Percentiles rank a stretch among this genome's conserved stretches.
These are phyloP conservation scores for Pulveroboletus sp. DNA, from an alignment of 768 basidiomycete genomes.

Conservation along the genomic window DNA sequence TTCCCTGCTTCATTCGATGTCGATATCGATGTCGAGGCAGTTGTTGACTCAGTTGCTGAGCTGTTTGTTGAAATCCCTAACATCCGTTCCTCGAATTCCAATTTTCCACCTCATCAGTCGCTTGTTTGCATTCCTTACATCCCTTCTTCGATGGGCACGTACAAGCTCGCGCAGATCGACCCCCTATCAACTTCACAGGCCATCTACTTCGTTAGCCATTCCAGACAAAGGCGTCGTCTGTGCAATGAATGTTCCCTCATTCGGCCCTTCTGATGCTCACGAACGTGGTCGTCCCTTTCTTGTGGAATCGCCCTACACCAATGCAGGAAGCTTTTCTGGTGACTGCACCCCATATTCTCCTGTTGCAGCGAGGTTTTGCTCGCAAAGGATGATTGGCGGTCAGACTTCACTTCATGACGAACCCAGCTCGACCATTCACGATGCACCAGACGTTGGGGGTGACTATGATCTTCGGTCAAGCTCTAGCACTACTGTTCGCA, in stretches of 20 bases:
- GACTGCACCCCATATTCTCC: constrained; percentile 17
- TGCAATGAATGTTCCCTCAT: constrained; percentile 15
- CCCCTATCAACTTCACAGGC: not conserved
- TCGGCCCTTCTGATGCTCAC: not conserved
- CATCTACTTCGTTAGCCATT: not conserved
- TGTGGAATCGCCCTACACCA: constrained; percentile 7
- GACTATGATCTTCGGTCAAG: constrained; percentile 1
- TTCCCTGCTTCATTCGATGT: too few relatives aligned
- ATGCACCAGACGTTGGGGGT: not conserved
- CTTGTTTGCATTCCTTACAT: constrained; percentile 1
- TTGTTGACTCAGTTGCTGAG: constrained; percentile 1
- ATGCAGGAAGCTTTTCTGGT: constrained; percentile 12
- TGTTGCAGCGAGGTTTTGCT: constrained; percentile 5
- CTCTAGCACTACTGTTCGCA: not conserved
- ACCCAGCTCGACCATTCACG: constrained; percentile 2
- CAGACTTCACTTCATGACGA: constrained; percentile 16
- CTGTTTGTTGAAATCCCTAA: constrained; percentile 1
- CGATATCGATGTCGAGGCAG: not conserved
- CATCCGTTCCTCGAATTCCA: not conserved
- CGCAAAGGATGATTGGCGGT: constrained; percentile 8
- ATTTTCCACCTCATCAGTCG: not conserved
- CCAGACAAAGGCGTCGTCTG: constrained; percentile 2
- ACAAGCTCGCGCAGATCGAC: not conserved
- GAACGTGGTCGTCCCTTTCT: constrained; percentile 7
- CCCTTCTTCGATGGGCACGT: constrained; percentile 1